Evolutionary conservation across 2,329 filamentous ascomycete species (phyloP), one percentile per base, ranked within the genome.

Genomic region (Stemphylium vesicarium): DNA sequence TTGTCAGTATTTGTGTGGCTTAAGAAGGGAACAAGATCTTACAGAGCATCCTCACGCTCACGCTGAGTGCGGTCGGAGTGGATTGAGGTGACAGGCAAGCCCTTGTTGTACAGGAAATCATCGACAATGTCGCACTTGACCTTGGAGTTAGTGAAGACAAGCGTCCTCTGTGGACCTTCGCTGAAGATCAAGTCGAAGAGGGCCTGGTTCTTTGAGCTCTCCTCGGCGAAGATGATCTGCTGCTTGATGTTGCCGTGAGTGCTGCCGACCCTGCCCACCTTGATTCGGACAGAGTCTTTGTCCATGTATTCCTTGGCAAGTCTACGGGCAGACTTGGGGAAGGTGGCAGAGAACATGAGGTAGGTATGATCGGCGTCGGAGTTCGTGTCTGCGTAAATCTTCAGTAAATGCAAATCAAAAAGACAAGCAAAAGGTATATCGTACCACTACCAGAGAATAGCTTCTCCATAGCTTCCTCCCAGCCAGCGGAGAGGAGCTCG

Each of bases 341-440:
- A 98, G 0, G 95, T 98, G 0, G 95, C 95, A 0, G 92, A 96
- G 75, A 98, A 98, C 79, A 99, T 89, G 77, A 96, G 82, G 74
- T 85, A 88, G 7, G 80, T 79, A 63, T 88, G 85, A 54, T 89
- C 86, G 6, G 81, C 84, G 66, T 89, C 92, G 52, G 90, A 86
- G 57, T 96, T 96, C 79, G 75, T 86, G 82, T 96, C 79, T 81
- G 56, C 3, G 35, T 20, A 4, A n/a, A 5, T 10, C 12, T 24
- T 66, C 32, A 65, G 68, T 57, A 41, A 33, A 40, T 16, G 15
- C 35, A 32, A 8, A 3, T 4, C 4, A 24, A 24, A 24, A 24
- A 13, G 3, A 52, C 18, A 49, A 40, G 39, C 39, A 45, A 16
- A 41, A 11, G 79, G 8, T 6, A 11, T 18, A 2, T 20, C 85